These are phyloP conservation scores for Phytophthora pistaciae DNA, from an alignment of 352 stramenopile genomes.

Conservation along the genomic window DNA sequence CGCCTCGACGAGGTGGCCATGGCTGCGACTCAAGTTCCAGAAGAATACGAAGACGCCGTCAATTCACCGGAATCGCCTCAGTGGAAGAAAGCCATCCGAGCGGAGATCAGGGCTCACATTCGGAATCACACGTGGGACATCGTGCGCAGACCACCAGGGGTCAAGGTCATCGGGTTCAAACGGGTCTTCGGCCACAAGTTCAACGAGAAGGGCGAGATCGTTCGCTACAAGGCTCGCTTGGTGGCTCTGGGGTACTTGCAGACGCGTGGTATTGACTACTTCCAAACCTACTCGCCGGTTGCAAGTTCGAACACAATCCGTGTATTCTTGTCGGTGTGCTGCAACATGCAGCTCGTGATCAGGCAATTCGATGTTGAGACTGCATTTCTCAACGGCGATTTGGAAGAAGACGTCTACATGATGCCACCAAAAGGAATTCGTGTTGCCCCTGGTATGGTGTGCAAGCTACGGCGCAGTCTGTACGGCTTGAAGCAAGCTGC, in stretches of 20 bases:
- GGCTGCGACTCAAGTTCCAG: too few species aligned
- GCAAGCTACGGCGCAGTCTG: slow-evolving; percentile 29
- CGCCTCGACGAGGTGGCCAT: too few species aligned
- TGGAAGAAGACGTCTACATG: slow-evolving; percentile 45
- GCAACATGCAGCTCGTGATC: slow-evolving; percentile 15
- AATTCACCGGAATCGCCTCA: slow-evolving; percentile 11
- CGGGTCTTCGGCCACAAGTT: too few species aligned
- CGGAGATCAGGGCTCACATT: slow-evolving; percentile 2
- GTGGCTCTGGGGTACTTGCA: slow-evolving; percentile 38
- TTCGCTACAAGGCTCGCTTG: slow-evolving; percentile 38
- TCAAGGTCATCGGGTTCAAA: slow-evolving; percentile 34
- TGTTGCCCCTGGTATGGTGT: slow-evolving; percentile 19
- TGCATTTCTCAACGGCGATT: slow-evolving; percentile 45
- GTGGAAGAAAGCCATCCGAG: slow-evolving; percentile 22
- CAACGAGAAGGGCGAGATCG: slow-evolving; percentile 23
- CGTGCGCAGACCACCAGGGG: not conserved
- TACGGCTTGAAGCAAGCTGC: slow-evolving; percentile 49
- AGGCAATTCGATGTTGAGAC: slow-evolving; percentile 41
- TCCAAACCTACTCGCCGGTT: slow-evolving; percentile 38
- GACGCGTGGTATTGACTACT: slow-evolving; percentile 30
- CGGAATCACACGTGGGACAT: slow-evolving; percentile 28
- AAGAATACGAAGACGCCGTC: too few species aligned
- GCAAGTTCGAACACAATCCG: slow-evolving; percentile 31
- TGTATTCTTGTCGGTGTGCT: slow-evolving; percentile 34
- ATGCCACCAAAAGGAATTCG: slow-evolving; percentile 20